Base-by-base conservation (phyloP, 2,329 filamentous ascomycete genomes). In the Bipolaris cookei region DNA sequence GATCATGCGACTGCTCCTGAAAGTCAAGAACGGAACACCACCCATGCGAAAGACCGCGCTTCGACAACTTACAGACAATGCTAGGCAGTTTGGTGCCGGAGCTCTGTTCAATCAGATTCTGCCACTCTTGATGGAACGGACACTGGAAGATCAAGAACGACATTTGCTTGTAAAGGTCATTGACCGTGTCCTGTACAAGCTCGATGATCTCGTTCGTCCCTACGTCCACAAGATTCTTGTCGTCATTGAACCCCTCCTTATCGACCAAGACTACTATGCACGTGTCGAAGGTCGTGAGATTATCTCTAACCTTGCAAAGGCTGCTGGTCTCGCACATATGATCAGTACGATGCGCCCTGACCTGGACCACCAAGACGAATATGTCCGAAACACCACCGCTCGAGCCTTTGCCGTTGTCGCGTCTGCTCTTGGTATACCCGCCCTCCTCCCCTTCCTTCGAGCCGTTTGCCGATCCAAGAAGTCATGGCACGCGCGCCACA, bases 161-260 rank as follows among this genome's bases (percentile, higher is more conserved):
- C 95, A 99, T 84, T 82, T 99, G 77, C 86, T 99, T 25, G 96
- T 99, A 81, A 99, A 99, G 81, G 96, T 99, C 69, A 98, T 99
- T 71, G 96, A 99, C 76, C 90, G 95, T 78, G 93, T 99, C 58
- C 86, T 99, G 6, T 99, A 98, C 85, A 99, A 99, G 81, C 87
- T 99, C 21, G 95, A 98, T 74, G 95, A 99, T 70, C 84, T 98
- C 64, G 95, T 99, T 51, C 88, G 95, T 38, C 95, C 95, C 20
- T 99, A 94, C 64, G 94, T 97, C 14, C 96, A 99, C 82, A 98
- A 98, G 81, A 99, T 99, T 61, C 80, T 99, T 56, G 95, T 99
- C 51, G 95, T 99, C 73, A 99, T 99, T 69, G 96, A 99, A 77
- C 95, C 95, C n/a, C 83, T 99, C 47, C 90, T 99, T 65, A 99